Conservation (phyloP, 495 filamentous ascomycete genomes). For the Eremomyces bilateralis region DNA sequence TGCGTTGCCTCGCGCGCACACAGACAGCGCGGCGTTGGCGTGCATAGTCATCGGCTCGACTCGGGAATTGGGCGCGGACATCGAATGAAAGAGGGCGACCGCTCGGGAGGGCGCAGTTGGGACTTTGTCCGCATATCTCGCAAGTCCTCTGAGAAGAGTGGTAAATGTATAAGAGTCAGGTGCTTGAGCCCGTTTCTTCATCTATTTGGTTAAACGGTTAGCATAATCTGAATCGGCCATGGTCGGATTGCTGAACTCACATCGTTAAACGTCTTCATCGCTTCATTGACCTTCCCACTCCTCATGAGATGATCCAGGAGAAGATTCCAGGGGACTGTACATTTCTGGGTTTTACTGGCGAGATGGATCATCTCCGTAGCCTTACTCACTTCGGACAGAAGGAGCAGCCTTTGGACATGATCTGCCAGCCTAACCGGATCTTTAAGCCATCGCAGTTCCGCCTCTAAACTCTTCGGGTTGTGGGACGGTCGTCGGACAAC, state of each 20-base stretch:
- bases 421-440: slow-evolving; percentile 47
- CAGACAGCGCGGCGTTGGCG: slow-evolving; percentile 63
- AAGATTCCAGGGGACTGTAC: slow-evolving; percentile 69
- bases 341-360: slow-evolving; percentile 36
- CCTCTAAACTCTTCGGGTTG: no score
- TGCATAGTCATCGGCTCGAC: slow-evolving; percentile 54
- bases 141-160: slow-evolving; percentile 56
- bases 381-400: slow-evolving; percentile 31
- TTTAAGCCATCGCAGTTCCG: slow-evolving; percentile 38
- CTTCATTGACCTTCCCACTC: slow-evolving; percentile 31
- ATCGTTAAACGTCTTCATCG: slow-evolving; percentile 68
- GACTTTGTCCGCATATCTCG: slow-evolving; percentile 26
- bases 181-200: slow-evolving; percentile 71
- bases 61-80: slow-evolving; percentile 31
- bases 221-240: no score
- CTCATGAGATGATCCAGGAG: slow-evolving; percentile 50
- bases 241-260: slow-evolving; percentile 22
- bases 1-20: slow-evolving; percentile 47
- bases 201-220: slow-evolving; percentile 34
- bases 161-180: slow-evolving; percentile 66
- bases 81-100: slow-evolving; percentile 46
- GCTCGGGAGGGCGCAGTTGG: slow-evolving; percentile 34
- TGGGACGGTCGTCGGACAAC: no score
- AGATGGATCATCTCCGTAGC: slow-evolving; percentile 42
- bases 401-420: slow-evolving; percentile 34